Evolutionary conservation across 225 moss, liverwort and hornwort species (phyloP).

Genomic region (Takakia lepidozioides): DNA sequence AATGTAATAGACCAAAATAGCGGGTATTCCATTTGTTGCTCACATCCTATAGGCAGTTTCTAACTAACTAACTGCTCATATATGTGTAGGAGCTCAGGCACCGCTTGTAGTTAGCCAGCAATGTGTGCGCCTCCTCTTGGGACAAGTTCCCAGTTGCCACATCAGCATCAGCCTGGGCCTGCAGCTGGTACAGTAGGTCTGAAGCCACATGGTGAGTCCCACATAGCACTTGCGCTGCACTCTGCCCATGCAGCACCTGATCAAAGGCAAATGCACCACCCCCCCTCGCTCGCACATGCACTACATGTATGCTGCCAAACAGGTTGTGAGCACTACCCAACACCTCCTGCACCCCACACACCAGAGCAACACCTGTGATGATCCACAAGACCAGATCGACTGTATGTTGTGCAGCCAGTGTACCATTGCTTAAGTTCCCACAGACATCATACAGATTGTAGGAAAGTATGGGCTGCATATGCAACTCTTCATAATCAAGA

Average conservation of each 20-base stretch:
- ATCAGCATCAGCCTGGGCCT: constrained; percentile 27
- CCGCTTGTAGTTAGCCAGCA: constrained; percentile 38
- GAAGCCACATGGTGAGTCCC: constrained; percentile 31
- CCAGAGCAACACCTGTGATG: neutral
- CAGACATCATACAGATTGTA: no score
- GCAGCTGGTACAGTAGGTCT: constrained; percentile 41
- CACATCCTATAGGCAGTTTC: no score
- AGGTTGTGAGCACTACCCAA: constrained; percentile 79
- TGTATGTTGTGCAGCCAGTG: neutral
- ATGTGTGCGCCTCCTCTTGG: constrained; percentile 40
- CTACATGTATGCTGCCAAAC: constrained; percentile 70
- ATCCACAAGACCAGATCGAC: neutral
- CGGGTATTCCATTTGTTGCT: no score
- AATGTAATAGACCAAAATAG: no score
- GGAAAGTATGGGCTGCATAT: no score
- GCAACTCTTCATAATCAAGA: no score
- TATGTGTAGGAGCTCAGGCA: constrained; percentile 73
- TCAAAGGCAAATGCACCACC: constrained; percentile 36
- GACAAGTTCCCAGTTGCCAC: constrained; percentile 52
- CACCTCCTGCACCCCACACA: constrained; percentile 42
- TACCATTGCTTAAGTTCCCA: neutral
- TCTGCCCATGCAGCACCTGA: constrained; percentile 53
- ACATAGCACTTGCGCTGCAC: constrained; percentile 45
- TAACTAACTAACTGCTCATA: constrained; percentile 42
- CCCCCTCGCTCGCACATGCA: constrained; percentile 32